Percentiles rank a stretch among this genome's conserved stretches.
Evolutionary conservation across 2,329 filamentous ascomycete genomes (phyloP).

Genomic region (Cryphonectria radicalis): DNA sequence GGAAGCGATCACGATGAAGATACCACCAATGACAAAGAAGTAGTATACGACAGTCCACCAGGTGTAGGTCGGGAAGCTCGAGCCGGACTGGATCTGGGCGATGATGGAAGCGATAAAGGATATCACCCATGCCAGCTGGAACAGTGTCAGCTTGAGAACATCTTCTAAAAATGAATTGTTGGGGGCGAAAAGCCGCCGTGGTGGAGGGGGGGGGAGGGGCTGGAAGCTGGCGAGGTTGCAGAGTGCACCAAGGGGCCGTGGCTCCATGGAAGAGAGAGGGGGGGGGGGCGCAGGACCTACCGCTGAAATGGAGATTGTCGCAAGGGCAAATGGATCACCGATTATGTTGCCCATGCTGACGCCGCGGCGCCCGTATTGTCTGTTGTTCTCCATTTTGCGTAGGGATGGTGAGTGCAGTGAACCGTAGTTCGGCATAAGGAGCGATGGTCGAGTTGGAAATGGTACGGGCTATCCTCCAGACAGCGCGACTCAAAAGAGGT

Average conservation of each 20-base stretch:
- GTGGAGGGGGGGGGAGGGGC: conserved; percentile 1
- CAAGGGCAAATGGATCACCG: conserved; percentile 93
- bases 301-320: conserved; percentile 87
- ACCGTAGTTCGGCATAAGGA: conserved; percentile 75
- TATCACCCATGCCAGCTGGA: conserved; percentile 91
- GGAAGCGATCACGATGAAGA: conserved; percentile 82
- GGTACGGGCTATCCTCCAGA: conserved; percentile 18
- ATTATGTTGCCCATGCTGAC: conserved; percentile 88
- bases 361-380: conserved; percentile 59
- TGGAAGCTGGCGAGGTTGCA: conserved; percentile 7
- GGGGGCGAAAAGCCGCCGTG: conserved; percentile 11
- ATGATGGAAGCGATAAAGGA: conserved; percentile 86
- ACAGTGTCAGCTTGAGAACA: conserved; percentile 31
- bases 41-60: conserved; percentile 93
- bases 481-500: conserved; percentile 13
- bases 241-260: conserved; percentile 1
- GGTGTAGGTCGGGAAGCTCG: conserved; percentile 77
- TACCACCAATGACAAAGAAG: conserved; percentile 78
- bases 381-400: conserved; percentile 78
- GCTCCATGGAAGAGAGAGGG: neutral
- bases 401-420: conserved; percentile 75
- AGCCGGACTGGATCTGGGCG: conserved; percentile 57
- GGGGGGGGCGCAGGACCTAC: conserved; percentile 51
- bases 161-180: conserved; percentile 15
- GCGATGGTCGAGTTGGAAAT: conserved; percentile 12